Evolutionary conservation across 768 basidiomycete genomes (phyloP), one percentile per base, ranked within the genome.

Genomic region (Chalciporus piperatus): DNA sequence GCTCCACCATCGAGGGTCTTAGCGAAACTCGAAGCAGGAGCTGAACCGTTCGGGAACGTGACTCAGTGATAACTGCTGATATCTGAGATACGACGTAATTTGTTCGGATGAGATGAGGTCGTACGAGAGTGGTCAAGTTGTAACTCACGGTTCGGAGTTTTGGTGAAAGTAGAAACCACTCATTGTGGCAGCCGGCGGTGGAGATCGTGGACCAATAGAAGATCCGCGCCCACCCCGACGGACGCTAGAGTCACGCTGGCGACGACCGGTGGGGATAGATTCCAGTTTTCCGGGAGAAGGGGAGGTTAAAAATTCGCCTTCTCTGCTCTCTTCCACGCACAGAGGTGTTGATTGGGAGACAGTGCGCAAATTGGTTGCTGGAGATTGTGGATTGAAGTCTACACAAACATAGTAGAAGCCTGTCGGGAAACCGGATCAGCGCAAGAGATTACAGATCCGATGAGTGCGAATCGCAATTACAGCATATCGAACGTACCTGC

Each of bases 381-480:
- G 63, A 28, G 77, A 69, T 16, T 79, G 76, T 5, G 91, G 88
- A 60, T 88, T 89, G 65, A 94, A 89, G 66, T 97, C 94, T 38
- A 97, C 89, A 67, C 93, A 92, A 50, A 95, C 89, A 61, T 93
- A 96, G 72, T 95, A 97, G 72, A 97, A 95, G 28, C 92, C 94
- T 88, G 65, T 41, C 16, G 50, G 49, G 3, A 33, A 53, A 27
- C 42, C 13, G 35, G 48, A 51, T 53, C 9, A 51, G 38, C 51
- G 43, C 60, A 40, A 64, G 41, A 63, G 37, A 55, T 48, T 54
- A 52, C 48, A 19, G 20, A 33, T 27, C 10, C 1, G 37, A 37
- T 13, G 11, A 20, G 22, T 25, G 12, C 12, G 32, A 10, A 32
- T 32, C 11, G 32, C 6, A 32, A 13, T 7, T 37, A 37, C n/a